These are phyloP conservation scores for Diaporthe capsici DNA, from an alignment of 2,329 filamentous ascomycete genomes.

Conservation along the genomic window DNA sequence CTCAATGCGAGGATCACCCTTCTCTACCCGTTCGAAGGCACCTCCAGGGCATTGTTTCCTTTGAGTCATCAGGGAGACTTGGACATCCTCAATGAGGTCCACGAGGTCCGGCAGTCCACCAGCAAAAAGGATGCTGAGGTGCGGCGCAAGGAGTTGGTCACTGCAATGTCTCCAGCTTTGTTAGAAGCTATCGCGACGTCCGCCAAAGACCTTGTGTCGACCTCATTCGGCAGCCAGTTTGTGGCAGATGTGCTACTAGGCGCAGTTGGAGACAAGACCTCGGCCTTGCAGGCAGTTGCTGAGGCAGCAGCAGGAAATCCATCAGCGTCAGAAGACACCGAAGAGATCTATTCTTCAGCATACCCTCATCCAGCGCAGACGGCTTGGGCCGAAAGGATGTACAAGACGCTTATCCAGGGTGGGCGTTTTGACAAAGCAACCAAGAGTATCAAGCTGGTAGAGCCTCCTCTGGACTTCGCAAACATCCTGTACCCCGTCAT, in stretches of 20 bases:
- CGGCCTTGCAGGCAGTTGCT: constrained; percentile 80
- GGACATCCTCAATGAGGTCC: constrained; percentile 81
- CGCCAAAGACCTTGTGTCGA: constrained; percentile 77
- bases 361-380: constrained; percentile 72
- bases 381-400: constrained; percentile 80
- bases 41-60: constrained; percentile 73
- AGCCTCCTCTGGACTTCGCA: constrained; percentile 85
- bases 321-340: constrained; percentile 54
- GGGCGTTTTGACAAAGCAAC: constrained; percentile 85
- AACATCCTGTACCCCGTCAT: constrained; percentile 86
- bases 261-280: constrained; percentile 80
- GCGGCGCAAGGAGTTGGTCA: constrained; percentile 82
- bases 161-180: constrained; percentile 80
- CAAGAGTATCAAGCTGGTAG: constrained; percentile 78
- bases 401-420: constrained; percentile 92
- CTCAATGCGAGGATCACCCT: constrained; percentile 76
- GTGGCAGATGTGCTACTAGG: constrained; percentile 86
- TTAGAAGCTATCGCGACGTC: constrained; percentile 80
- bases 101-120: constrained; percentile 83
- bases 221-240: constrained; percentile 89
- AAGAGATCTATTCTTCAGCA: constrained; percentile 54
- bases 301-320: constrained; percentile 72
- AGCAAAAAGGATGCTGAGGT: constrained; percentile 91
- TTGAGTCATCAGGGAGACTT: constrained; percentile 75
- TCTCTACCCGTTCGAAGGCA: constrained; percentile 84